A percentile compares a stretch with the other conserved stretches of the same genome.
These are phyloP conservation scores for Przewalskia tangutica DNA, from an alignment of 257 asterid species.

Conservation along the genomic window DNA sequence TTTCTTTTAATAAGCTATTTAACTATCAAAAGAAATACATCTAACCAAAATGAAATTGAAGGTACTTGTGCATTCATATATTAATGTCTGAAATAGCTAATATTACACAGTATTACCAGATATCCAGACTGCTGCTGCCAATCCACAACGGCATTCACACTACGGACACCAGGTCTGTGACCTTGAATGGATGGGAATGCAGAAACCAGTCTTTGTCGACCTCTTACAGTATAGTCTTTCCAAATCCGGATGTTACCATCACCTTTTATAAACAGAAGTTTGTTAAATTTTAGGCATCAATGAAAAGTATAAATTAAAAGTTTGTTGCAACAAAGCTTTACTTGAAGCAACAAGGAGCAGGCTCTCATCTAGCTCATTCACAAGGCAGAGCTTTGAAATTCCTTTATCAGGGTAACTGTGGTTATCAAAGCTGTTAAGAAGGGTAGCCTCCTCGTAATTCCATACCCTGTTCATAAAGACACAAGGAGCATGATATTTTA, in stretches of 20 bases:
- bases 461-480: slow-evolving; percentile 19
- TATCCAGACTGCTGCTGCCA: slow-evolving; percentile 99
- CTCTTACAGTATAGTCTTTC: slow-evolving; percentile 73
- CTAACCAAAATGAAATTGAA: neutral
- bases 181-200: slow-evolving; percentile 88
- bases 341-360: slow-evolving; percentile 99
- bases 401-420: slow-evolving; percentile 89
- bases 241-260: slow-evolving; percentile 90
- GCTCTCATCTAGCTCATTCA: slow-evolving; percentile 85
- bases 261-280: slow-evolving; percentile 33
- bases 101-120: slow-evolving; percentile 20
- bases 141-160: slow-evolving; percentile 92
- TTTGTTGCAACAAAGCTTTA: slow-evolving; percentile 20
- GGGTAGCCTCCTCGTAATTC: slow-evolving; percentile 68
- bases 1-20: neutral
- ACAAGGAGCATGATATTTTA: neutral
- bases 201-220: slow-evolving; percentile 77
- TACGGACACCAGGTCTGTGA: slow-evolving; percentile 73
- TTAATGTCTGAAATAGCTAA: neutral
- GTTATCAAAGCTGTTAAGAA: slow-evolving; percentile 82
- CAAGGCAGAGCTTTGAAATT: slow-evolving; percentile 83
- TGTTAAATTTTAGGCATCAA: neutral
- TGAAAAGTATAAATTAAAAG: slow-evolving; percentile 6
- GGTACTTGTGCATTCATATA: neutral
- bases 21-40: neutral